Base-by-base conservation (phyloP, 345 rosid species). In the Arabidopsis arenosa region DNA sequence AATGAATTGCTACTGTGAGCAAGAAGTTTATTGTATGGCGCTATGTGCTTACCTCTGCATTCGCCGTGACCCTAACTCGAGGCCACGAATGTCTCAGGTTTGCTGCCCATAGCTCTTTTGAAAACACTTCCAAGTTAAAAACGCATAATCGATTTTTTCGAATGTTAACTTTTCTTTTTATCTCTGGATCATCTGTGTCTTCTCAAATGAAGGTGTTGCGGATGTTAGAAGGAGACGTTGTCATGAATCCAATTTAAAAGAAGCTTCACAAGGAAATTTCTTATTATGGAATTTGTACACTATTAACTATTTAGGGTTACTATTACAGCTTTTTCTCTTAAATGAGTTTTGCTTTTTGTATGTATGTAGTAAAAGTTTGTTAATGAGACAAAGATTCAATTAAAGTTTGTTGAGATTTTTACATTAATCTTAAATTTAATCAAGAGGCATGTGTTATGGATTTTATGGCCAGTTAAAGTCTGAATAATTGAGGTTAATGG, bases 1-100 rank as follows among this genome's bases (percentile, higher is more conserved):
- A 71, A 80, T 83, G 57, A 80, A 83, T 73, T 74, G 80, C 73
- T 89, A 83, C 65, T 78, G 80, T 4, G 96, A 90, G 68, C 81
- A 75, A 73, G 97, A 95, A 82, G 87, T 90, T 55, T 83, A 74
- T 59, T 80, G 87, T 70, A 95, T 95, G 99, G 86, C 93, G 49
- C 82, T 86, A 37, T 91, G 97, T 76, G 98, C 99, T 77, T 90
- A 89, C 12, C 79, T 95, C 45, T 95, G 99, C 83, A 88, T 90
- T 76, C 80, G 96, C 9, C 88, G 97, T 39, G 94, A 92, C 78
- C 98, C 99, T 67, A 80, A 79, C 37, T 82, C 80, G 6, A 86
- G 99, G 84, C 99, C 98, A 78, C 86, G 99, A 12, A 92, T 95
- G 94, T 92, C 99, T 79, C 97, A 92, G 96, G 99, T 95, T 78